Base-by-base conservation (phyloP, 2,329 filamentous ascomycete species). In the Colletotrichum gigasporum region DNA sequence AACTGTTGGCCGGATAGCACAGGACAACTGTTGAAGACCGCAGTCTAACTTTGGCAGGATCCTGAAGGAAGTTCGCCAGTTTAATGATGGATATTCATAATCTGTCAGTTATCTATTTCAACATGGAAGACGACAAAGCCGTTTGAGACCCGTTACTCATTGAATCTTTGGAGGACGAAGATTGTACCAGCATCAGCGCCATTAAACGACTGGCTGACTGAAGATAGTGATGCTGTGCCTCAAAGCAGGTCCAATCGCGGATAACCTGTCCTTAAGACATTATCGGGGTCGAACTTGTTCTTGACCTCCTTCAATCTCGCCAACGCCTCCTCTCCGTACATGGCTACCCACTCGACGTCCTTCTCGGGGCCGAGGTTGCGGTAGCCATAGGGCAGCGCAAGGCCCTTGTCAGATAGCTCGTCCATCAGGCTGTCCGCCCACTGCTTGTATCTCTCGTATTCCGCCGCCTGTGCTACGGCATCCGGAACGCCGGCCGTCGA, bases 301-400 rank as follows among this genome's bases (percentile, higher is more conserved):
- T 68, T 69, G 30, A 68, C 28, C 32, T 26, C 48, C 37, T 52
- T 62, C 20, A 69, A 26, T 39, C 28, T 47, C 16, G 22, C 62
- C 41, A 72, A 69, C 14, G 76, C 69, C 4, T 66, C 34, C 2
- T 48, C 37, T 10, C 75, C 75, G 51, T 73, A 79, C 4, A 76
- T 73, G 12, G 67, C 69, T 28, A 64, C 67, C 32, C 74, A 66
- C 20, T 74, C 63, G 7, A 72, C 59, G 11, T 72, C 71, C 30
- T 26, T 7, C 4, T 58, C 58, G 1, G 51, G 30, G 2, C 50
- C 26, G 12, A 63, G 32, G 9, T 65, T 65, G 35, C 63, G 58
- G 2, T 70, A 68, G 2, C 70, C 60, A 24, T 56, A 67, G 0
- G 72, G 71, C 7, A 79, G 65, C 1, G 75, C 70, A 16, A 79